A percentile compares a stretch with the other conserved stretches of the same genome.
Conservation (phyloP, 225 moss, liverwort and hornwort species). For the Bryum argenteum region DNA sequence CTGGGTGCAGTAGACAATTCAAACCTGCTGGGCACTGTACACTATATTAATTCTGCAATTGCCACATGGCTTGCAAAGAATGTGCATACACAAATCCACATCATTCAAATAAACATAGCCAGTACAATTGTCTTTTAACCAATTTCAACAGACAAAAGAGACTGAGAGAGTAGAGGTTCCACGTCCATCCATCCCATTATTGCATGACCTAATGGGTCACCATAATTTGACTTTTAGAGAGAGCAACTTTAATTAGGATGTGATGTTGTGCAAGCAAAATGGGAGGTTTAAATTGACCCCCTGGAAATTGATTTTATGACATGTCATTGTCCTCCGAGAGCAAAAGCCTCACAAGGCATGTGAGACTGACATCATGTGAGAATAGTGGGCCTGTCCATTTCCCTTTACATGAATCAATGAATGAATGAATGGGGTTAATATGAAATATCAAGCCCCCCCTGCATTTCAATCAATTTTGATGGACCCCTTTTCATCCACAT, state of each 20-base stretch:
- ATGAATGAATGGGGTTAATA: neutral
- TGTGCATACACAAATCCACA: too few relatives aligned
- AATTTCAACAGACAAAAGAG: neutral
- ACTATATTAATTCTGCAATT: too few relatives aligned
- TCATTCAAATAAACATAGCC: too few relatives aligned
- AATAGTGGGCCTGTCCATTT: constrained; percentile 5
- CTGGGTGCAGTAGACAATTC: too few relatives aligned
- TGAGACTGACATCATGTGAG: constrained; percentile 1
- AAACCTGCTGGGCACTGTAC: too few relatives aligned
- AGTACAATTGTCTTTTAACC: neutral
- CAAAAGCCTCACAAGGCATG: constrained; percentile 17
- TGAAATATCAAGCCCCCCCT: neutral
- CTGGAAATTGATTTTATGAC: neutral
- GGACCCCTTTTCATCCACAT: too few relatives aligned
- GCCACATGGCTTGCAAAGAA: too few relatives aligned
- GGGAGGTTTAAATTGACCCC: neutral
- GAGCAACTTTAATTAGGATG: neutral
- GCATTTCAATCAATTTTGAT: neutral
- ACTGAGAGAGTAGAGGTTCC: neutral
- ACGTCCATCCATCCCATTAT: neutral
- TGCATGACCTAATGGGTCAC: neutral
- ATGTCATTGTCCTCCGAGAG: neutral
- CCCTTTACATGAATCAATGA: too few relatives aligned
- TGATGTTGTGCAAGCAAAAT: neutral
- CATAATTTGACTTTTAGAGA: neutral